Conservation (phyloP, 225 moss, liverwort and hornwort genomes). For the Antitrichia curtipendula region DNA sequence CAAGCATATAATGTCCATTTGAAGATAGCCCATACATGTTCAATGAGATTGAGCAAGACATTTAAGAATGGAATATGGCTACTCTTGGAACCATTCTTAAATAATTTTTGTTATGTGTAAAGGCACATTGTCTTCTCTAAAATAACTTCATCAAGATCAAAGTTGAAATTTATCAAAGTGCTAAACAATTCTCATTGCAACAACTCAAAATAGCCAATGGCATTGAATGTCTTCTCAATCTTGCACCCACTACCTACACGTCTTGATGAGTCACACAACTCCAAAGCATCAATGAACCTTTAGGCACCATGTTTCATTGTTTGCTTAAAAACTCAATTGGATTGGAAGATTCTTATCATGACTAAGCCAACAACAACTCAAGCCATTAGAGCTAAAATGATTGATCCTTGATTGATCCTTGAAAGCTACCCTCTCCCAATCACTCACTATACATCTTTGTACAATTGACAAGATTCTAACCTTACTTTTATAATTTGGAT, state of each 20-base stretch:
- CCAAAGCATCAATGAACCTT: neutral
- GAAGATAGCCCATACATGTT: no score
- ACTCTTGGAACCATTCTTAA: no score
- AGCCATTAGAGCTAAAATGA: neutral
- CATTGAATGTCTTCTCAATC: neutral
- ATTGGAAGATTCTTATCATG: neutral
- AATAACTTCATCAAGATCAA: neutral
- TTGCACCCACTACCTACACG: neutral
- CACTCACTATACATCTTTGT: neutral
- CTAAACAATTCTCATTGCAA: neutral
- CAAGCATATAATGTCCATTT: no score
- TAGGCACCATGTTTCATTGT: neutral
- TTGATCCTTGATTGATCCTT: neutral
- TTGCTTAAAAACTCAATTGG: neutral
- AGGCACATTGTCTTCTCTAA: no score
- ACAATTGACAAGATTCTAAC: no score
- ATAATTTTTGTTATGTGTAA: no score
- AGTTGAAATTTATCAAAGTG: no score
- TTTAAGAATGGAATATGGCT: no score
- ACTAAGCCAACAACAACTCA: neutral
- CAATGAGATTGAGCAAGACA: no score
- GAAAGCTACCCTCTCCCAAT: neutral
- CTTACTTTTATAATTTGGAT: no score
- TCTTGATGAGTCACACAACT: no score
- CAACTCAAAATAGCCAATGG: neutral